Conservation (phyloP, 345 rosid species). For the Arabis hirsuta region DNA sequence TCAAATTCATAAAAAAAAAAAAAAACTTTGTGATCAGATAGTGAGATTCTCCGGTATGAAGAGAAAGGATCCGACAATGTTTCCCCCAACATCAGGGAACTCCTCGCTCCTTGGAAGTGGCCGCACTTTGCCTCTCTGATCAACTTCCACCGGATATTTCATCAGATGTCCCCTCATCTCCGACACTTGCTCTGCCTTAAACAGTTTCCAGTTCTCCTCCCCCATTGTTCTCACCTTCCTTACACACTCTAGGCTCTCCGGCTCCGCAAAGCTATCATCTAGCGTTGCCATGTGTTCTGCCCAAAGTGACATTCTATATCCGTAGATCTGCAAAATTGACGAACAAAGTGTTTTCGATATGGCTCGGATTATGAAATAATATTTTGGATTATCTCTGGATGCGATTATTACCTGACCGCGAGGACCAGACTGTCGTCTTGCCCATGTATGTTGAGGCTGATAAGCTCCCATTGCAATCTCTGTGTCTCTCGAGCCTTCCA, state of each 20-base stretch:
- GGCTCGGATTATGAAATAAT: conserved; percentile 1
- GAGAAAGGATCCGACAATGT: conserved; percentile 74
- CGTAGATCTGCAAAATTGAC: conserved; percentile 60
- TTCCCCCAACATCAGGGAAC: conserved; percentile 93
- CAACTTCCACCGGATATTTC: conserved; percentile 86
- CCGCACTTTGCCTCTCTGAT: conserved; percentile 78
- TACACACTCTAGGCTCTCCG: conserved; percentile 87
- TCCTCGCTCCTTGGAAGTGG: conserved; percentile 67
- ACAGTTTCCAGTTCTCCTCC: conserved; percentile 76
- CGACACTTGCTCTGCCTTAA: conserved; percentile 60
- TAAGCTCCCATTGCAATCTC: conserved; percentile 99
- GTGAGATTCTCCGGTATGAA: conserved; percentile 90
- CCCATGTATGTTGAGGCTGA: conserved; percentile 95
- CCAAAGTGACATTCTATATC: conserved; percentile 97
- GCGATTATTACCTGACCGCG: conserved; percentile 67
- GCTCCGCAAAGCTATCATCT: conserved; percentile 63
- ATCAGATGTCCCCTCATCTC: conserved; percentile 90
- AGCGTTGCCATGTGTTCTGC: conserved; percentile 78
- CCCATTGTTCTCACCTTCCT: conserved; percentile 61
- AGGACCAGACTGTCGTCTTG: conserved; percentile 60
- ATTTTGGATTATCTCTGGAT: neutral
- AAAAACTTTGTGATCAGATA: conserved; percentile 47
- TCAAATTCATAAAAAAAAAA: neutral
- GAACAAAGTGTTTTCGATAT: neutral
- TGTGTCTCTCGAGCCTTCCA: conserved; percentile 96